Percentiles rank a stretch among this genome's conserved stretches.
phyloP scores from a whole-genome alignment of 78 protist species.

The Dictyostelium purpureum region DNA sequence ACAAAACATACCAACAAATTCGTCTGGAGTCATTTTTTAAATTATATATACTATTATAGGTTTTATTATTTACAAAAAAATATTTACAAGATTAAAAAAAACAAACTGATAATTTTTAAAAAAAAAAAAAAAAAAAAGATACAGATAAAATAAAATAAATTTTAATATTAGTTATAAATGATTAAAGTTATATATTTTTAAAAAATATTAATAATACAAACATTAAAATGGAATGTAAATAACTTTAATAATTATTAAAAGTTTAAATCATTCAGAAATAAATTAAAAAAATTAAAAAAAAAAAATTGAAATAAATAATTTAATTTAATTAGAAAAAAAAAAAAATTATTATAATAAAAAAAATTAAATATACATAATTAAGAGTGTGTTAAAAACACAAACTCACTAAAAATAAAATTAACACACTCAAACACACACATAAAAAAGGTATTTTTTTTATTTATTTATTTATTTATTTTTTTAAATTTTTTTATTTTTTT shows the following conservation, averaged over 20 bases:
- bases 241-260: not conserved
- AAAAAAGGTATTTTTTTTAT: too few relatives aligned
- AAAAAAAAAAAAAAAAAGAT: not conserved
- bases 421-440: too few relatives aligned
- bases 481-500: too few relatives aligned
- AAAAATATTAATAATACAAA: not conserved
- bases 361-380: too few relatives aligned
- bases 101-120: not conserved
- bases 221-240: not conserved
- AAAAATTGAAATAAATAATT: too few relatives aligned
- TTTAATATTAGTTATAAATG: too few relatives aligned
- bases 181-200: not conserved
- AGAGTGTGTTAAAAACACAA: too few relatives aligned
- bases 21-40: not conserved
- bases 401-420: too few relatives aligned
- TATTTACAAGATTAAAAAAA: not conserved
- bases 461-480: too few relatives aligned
- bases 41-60: not conserved
- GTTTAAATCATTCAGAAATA: too few relatives aligned
- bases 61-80: not conserved
- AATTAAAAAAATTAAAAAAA: not conserved
- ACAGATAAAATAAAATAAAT: not conserved
- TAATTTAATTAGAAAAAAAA: too few relatives aligned
- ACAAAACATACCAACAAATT: slow-evolving; percentile 2
- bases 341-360: too few relatives aligned